A percentile compares a stretch with the other conserved stretches of the same genome.
Conservation (phyloP, 306 rosid species). For the Cicer chorassanicum region DNA sequence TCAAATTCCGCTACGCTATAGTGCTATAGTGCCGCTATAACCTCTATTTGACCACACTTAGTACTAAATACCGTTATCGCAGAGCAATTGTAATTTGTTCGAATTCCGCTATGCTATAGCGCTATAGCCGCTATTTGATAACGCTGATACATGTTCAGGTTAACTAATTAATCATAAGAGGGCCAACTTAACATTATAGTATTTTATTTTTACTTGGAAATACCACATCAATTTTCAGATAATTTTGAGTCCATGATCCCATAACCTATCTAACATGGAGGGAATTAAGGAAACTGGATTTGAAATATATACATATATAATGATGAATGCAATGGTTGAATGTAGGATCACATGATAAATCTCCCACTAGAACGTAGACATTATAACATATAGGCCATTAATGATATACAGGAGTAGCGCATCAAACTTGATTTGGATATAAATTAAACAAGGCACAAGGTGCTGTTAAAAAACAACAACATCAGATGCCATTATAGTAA, state of each 20-base stretch:
- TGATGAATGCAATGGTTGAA: not conserved
- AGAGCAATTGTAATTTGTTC: too few species aligned
- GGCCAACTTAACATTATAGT: slow-evolving; percentile 11
- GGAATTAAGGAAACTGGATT: not conserved
- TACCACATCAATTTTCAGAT: not conserved
- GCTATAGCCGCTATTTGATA: too few species aligned
- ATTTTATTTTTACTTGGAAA: slow-evolving; percentile 18
- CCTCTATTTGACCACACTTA: too few species aligned
- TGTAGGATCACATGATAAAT: slow-evolving; percentile 11
- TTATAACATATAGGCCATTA: slow-evolving; percentile 18
- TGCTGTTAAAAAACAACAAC: not conserved
- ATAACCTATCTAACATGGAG: not conserved
- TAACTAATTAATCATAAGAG: slow-evolving; percentile 6
- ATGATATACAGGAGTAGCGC: not conserved
- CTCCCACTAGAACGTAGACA: not conserved
- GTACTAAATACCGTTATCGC: too few species aligned
- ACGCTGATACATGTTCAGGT: not conserved
- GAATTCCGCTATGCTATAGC: too few species aligned
- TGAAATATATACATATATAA: not conserved
- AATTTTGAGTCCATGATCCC: slow-evolving; percentile 4
- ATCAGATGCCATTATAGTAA: slow-evolving; percentile 11
- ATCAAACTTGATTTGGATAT: slow-evolving; percentile 2
- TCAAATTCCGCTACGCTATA: too few species aligned
- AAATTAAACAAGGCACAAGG: slow-evolving; percentile 10
- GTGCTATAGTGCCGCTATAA: too few species aligned